phyloP scores from a whole-genome alignment of 495 filamentous ascomycete genomes.

The Lentithecium fluviatile region DNA sequence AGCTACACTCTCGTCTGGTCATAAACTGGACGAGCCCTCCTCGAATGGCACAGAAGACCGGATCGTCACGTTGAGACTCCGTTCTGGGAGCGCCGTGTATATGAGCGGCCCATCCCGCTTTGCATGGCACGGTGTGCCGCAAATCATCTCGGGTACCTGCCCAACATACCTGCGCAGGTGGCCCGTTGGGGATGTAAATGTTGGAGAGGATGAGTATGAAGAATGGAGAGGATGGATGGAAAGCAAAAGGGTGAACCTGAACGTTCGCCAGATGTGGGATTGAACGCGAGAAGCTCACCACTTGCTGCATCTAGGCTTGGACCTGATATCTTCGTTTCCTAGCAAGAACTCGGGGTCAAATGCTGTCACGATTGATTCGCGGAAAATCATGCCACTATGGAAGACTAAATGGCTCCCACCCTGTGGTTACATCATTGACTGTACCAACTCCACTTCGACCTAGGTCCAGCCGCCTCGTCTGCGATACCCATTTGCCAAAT shows the following conservation, averaged over 20 bases:
- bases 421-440: too few species aligned
- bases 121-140: slow-evolving; percentile 93
- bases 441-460: too few species aligned
- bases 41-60: slow-evolving; percentile 28
- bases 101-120: slow-evolving; percentile 76
- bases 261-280: slow-evolving; percentile 85
- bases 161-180: slow-evolving; percentile 71
- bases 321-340: too few species aligned
- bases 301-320: too few species aligned
- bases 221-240: slow-evolving; percentile 58
- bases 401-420: too few species aligned
- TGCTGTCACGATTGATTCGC: too few species aligned
- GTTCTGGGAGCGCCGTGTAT: slow-evolving; percentile 78
- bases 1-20: too few species aligned
- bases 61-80: slow-evolving; percentile 60
- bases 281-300: too few species aligned
- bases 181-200: slow-evolving; percentile 54
- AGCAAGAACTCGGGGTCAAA: too few species aligned
- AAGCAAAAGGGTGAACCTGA: slow-evolving; percentile 82
- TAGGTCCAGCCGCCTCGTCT: too few species aligned
- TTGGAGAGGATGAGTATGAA: slow-evolving; percentile 25
- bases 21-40: slow-evolving; percentile 44
- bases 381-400: too few species aligned
- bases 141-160: slow-evolving; percentile 72
- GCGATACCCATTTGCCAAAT: too few species aligned